Evolutionary conservation across 164 flowering plant genomes (phyloP).

Genomic region (Magnolia sinica): DNA sequence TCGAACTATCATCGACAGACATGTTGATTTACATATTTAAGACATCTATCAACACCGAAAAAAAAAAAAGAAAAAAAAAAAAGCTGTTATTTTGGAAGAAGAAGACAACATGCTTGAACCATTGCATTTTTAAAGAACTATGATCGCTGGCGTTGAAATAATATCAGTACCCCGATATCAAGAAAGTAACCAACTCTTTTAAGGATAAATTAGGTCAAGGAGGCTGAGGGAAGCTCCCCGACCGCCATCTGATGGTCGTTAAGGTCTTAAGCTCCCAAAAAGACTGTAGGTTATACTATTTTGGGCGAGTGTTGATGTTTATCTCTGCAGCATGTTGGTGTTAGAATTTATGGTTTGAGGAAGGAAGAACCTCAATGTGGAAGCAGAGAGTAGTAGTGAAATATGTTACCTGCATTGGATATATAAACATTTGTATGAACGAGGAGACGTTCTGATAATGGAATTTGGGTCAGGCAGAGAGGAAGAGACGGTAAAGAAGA

Average conservation of each 20-base stretch:
- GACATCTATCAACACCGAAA: too few relatives aligned
- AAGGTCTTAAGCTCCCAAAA: constrained; percentile 6
- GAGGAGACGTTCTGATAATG: too few relatives aligned
- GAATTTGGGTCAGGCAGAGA: too few relatives aligned
- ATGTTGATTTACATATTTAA: too few relatives aligned
- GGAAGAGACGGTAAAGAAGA: too few relatives aligned
- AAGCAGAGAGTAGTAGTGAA: too few relatives aligned
- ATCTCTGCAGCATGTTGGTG: constrained; percentile 8
- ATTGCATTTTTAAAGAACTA: background rate
- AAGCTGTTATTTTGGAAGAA: background rate
- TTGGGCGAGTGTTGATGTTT: constrained; percentile 4
- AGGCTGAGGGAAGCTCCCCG: constrained; percentile 9
- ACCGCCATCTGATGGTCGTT: constrained; percentile 12
- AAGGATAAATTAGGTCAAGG: constrained; percentile 8
- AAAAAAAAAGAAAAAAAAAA: too few relatives aligned
- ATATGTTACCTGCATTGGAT: too few relatives aligned
- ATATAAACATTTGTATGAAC: too few relatives aligned
- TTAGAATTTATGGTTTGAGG: constrained; percentile 11
- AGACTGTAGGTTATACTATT: constrained; percentile 10
- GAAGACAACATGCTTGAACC: background rate
- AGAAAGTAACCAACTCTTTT: constrained; percentile 6
- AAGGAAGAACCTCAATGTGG: background rate
- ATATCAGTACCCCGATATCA: background rate
- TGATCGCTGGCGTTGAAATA: background rate
- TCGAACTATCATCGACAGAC: too few relatives aligned